phyloP scores from a whole-genome alignment of 192 early-diverging fungal species.

The Irineochytrium annulatum region DNA sequence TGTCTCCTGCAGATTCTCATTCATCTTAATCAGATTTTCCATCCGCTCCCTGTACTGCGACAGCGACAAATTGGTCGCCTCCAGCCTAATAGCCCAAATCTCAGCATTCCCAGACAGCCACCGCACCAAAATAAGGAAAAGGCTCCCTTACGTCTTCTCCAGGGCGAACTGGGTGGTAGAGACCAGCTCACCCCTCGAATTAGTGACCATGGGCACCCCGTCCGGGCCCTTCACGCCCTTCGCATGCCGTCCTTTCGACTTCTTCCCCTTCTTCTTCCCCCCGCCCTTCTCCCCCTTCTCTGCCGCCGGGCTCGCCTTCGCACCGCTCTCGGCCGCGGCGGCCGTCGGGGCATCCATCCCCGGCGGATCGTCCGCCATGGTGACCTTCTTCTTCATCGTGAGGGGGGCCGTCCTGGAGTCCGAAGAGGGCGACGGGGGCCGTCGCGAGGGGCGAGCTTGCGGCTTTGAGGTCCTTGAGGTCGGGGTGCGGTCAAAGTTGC shows the following conservation, averaged over 20 bases:
- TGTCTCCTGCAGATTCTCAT: constrained; percentile 50
- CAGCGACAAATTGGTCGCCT: constrained; percentile 44
- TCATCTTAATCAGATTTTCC: constrained; percentile 39
- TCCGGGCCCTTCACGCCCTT: constrained; percentile 4
- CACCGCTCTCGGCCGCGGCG: background rate
- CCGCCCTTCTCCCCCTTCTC: background rate
- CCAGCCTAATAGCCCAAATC: constrained; percentile 28
- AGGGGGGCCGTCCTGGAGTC: too few species aligned
- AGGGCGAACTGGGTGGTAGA: constrained; percentile 42
- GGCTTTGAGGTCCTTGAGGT: too few species aligned
- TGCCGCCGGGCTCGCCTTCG: background rate
- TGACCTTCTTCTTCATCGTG: too few species aligned
- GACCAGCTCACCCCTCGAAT: constrained; percentile 47
- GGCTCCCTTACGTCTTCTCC: constrained; percentile 42
- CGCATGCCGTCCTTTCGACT: constrained; percentile 12
- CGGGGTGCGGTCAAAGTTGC: too few species aligned
- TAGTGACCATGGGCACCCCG: constrained; percentile 35
- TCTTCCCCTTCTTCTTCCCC: constrained; percentile 22
- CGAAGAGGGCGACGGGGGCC: too few species aligned
- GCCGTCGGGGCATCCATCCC: too few species aligned
- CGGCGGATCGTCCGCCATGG: too few species aligned
- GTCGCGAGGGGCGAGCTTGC: too few species aligned
- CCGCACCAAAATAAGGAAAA: background rate
- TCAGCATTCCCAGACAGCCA: background rate
- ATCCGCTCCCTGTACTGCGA: constrained; percentile 38